Evolutionary conservation across 257 asterid genomes (phyloP).

Genomic region (Scutellaria baicalensis): DNA sequence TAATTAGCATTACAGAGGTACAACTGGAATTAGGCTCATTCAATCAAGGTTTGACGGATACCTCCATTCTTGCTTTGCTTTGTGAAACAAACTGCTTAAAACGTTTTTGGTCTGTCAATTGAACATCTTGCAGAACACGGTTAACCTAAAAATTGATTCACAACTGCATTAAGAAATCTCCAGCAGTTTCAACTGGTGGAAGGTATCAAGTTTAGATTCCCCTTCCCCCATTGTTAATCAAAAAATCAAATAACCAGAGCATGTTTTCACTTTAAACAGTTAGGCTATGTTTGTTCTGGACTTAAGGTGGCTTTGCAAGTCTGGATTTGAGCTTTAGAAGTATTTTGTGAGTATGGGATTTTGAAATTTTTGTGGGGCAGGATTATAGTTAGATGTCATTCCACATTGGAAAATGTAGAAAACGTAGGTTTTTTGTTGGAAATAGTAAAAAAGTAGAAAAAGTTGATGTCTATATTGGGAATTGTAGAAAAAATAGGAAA

Average conservation of each 20-base stretch:
- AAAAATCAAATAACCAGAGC: neutral
- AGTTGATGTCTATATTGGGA: no score
- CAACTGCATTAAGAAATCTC: constrained; percentile 13
- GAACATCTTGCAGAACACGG: constrained; percentile 86
- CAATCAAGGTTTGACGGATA: constrained; percentile 18
- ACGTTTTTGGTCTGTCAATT: constrained; percentile 88
- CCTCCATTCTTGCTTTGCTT: constrained; percentile 99
- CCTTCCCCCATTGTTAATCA: neutral
- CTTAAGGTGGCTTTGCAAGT: no score
- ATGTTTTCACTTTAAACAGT: neutral
- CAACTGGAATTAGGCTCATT: neutral
- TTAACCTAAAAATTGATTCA: constrained; percentile 50
- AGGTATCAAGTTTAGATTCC: neutral
- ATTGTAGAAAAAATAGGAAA: no score
- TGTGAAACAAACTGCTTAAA: constrained; percentile 97
- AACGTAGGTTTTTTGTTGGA: no score
- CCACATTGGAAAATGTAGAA: no score
- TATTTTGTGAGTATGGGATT: no score
- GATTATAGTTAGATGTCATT: no score
- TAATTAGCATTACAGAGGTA: constrained; percentile 16
- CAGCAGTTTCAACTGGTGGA: neutral
- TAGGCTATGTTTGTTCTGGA: no score
- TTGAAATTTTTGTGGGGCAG: no score
- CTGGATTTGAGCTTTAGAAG: no score
- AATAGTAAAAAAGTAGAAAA: no score